Evolutionary conservation across 192 early-diverging fungal species (phyloP).

Genomic region (Radiomyces spectabilis): DNA sequence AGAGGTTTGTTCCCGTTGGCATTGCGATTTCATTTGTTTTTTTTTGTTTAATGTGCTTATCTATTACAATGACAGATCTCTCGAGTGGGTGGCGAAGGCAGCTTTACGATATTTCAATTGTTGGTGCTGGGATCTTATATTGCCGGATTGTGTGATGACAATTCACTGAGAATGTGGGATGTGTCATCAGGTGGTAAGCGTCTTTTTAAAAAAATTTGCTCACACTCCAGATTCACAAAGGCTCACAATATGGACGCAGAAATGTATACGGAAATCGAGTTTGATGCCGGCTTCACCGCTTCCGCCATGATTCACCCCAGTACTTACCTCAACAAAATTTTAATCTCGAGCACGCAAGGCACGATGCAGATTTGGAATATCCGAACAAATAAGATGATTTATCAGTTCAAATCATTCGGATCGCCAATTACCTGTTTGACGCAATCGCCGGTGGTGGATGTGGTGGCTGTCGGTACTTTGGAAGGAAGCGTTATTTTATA

Average conservation of each 20-base stretch:
- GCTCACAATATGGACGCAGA: conserved; percentile 32
- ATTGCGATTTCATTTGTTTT: conserved; percentile 14
- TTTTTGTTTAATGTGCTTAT: conserved; percentile 1
- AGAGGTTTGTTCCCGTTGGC: conserved; percentile 37
- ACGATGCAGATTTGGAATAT: conserved; percentile 95
- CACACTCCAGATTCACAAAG: neutral
- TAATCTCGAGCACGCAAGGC: conserved; percentile 80
- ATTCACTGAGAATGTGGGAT: conserved; percentile 73
- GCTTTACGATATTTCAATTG: conserved; percentile 50
- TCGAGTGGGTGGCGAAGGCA: conserved; percentile 16
- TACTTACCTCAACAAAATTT: conserved; percentile 97
- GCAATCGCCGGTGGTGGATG: conserved; percentile 89
- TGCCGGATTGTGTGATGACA: conserved; percentile 74
- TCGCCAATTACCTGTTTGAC: conserved; percentile 70
- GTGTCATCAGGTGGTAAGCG: conserved; percentile 53
- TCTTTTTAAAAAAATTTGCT: conserved; percentile 1
- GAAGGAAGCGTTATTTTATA: conserved; percentile 81
- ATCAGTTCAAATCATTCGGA: conserved; percentile 72
- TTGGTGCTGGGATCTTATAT: conserved; percentile 71
- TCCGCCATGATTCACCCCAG: conserved; percentile 83
- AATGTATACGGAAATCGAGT: conserved; percentile 65
- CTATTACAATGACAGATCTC: no score
- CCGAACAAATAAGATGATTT: conserved; percentile 65
- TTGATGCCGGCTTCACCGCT: conserved; percentile 63
- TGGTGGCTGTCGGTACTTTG: conserved; percentile 85